Conservation (phyloP, 176 grass and related monocot genomes). For the Alopecurus myosuroides region DNA sequence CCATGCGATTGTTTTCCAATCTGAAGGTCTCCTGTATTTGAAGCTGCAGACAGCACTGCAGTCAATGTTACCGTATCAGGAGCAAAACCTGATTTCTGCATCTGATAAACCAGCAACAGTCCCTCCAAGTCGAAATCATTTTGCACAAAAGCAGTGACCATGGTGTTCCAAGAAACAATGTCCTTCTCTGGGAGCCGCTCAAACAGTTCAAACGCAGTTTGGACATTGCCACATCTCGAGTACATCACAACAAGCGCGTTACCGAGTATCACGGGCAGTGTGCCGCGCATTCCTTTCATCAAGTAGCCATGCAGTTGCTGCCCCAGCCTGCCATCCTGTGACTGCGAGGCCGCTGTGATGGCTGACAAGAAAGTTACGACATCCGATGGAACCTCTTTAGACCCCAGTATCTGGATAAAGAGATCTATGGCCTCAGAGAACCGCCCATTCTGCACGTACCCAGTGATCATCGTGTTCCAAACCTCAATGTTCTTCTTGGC, state of each 20-base stretch:
- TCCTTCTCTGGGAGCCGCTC: conserved; percentile 69
- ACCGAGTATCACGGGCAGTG: conserved; percentile 60
- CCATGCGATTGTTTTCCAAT: conserved; percentile 83
- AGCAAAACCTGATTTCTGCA: conserved; percentile 72
- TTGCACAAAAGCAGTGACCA: conserved; percentile 85
- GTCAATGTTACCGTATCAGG: conserved; percentile 67
- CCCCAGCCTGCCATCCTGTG: conserved; percentile 64
- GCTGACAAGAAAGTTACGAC: conserved; percentile 75
- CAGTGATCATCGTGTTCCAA: conserved; percentile 96
- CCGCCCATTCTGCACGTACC: conserved; percentile 62
- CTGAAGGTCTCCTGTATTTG: conserved; percentile 61
- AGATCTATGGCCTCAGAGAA: conserved; percentile 59
- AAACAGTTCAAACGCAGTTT: conserved; percentile 71
- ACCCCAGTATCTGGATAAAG: conserved; percentile 53
- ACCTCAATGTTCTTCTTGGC: conserved; percentile 74
- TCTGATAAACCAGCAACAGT: conserved; percentile 60
- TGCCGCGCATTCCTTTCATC: conserved; percentile 39
- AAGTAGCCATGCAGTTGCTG: conserved; percentile 74
- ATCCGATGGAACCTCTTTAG: conserved; percentile 38
- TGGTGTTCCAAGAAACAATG: conserved; percentile 93
- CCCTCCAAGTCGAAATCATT: conserved; percentile 85
- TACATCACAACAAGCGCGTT: conserved; percentile 89
- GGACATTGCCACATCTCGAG: conserved; percentile 60
- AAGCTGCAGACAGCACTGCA: conserved; percentile 77
- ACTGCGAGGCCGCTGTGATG: conserved; percentile 62